These are phyloP conservation scores for Neurospora intermedia DNA, from an alignment of 495 filamentous ascomycete genomes.

Conservation along the genomic window DNA sequence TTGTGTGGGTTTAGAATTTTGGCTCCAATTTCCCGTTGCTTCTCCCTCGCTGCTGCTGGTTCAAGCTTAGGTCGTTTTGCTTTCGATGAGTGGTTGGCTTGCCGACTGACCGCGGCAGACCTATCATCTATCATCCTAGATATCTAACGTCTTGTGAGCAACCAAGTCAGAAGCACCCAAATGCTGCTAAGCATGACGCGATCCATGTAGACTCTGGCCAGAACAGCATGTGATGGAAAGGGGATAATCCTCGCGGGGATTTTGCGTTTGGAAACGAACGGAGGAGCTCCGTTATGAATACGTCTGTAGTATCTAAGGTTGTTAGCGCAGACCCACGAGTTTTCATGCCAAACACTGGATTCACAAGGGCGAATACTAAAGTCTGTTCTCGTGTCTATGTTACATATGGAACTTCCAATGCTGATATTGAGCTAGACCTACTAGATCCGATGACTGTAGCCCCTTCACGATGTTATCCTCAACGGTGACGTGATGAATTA, in stretches of 20 bases:
- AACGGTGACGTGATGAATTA: slow-evolving; percentile 39
- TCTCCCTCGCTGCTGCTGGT: background rate
- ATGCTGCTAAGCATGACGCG: background rate
- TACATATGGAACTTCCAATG: background rate
- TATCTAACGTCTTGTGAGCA: slow-evolving; percentile 6
- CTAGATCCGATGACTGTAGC: background rate
- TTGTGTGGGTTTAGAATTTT: slow-evolving; percentile 26
- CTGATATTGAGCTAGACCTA: background rate
- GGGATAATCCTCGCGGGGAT: background rate
- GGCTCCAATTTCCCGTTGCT: background rate
- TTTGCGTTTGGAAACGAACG: background rate
- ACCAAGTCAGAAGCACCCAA: background rate
- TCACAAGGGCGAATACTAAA: background rate
- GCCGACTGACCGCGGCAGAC: slow-evolving; percentile 11
- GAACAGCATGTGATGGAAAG: background rate
- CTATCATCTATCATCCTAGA: slow-evolving; percentile 34
- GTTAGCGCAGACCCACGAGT: background rate
- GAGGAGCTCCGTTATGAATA: background rate
- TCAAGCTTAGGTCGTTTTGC: background rate
- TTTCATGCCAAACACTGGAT: background rate
- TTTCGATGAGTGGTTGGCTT: background rate
- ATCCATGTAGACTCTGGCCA: background rate
- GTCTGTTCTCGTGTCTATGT: background rate
- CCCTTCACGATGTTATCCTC: background rate
- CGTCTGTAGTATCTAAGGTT: background rate